A percentile compares a stretch with the other conserved stretches of the same genome.
These are phyloP conservation scores for Debaryomyces prosopidis DNA, from an alignment of 805 yeast genomes.

Conservation along the genomic window DNA sequence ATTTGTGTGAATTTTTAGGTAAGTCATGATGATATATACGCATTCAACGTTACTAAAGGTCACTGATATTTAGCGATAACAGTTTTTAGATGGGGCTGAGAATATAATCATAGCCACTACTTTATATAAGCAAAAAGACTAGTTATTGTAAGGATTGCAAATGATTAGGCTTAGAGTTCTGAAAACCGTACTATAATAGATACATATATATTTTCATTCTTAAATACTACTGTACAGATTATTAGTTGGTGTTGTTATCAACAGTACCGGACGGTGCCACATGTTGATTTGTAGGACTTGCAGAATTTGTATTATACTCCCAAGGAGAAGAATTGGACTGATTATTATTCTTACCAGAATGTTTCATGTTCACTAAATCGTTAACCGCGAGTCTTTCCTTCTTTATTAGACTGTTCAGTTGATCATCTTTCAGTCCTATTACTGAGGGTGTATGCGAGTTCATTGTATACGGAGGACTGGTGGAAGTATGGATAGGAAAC, in stretches of 20 bases:
- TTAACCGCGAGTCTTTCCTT: conserved; percentile 32
- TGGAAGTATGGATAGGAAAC: conserved; percentile 17
- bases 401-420: conserved; percentile 19
- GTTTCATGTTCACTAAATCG: conserved; percentile 26
- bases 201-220: too few relatives aligned
- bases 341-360: conserved; percentile 9
- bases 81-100: too few relatives aligned
- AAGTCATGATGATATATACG: too few relatives aligned
- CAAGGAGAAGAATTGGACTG: background rate
- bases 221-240: background rate
- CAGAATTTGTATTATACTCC: background rate
- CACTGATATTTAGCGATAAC: too few relatives aligned
- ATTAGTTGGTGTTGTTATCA: background rate
- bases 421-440: conserved; percentile 5
- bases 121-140: too few relatives aligned
- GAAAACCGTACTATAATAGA: too few relatives aligned
- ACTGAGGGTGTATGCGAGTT: background rate
- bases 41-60: too few relatives aligned
- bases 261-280: background rate
- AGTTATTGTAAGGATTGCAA: too few relatives aligned
- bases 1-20: too few relatives aligned
- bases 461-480: conserved; percentile 1
- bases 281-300: background rate
- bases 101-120: too few relatives aligned
- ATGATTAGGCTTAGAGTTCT: too few relatives aligned